A percentile compares a stretch with the other conserved stretches of the same genome.
These are phyloP conservation scores for Poterioochromonas sp. DNA, from an alignment of 352 stramenopile genomes.

Conservation along the genomic window DNA sequence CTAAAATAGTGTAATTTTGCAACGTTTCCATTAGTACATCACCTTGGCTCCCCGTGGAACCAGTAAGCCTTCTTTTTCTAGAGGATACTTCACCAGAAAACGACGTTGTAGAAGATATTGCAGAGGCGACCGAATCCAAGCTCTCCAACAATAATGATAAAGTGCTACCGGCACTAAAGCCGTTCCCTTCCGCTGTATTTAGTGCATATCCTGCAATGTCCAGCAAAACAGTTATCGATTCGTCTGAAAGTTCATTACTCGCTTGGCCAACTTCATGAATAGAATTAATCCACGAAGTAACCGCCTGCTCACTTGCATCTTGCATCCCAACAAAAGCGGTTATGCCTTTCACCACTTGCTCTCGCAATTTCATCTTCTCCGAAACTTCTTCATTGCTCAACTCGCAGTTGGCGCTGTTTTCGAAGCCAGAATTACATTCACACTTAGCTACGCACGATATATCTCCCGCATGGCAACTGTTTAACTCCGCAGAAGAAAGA, in stretches of 20 bases:
- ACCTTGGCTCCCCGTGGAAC: background rate
- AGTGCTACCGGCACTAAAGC: background rate
- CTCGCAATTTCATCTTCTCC: background rate
- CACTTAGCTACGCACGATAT: background rate
- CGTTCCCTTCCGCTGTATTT: background rate
- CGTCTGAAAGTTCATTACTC: background rate
- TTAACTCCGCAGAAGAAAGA: background rate
- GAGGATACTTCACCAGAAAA: background rate
- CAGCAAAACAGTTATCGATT: background rate
- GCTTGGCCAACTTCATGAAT: background rate
- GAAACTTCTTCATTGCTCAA: background rate
- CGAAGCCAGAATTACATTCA: background rate
- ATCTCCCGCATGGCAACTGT: background rate
- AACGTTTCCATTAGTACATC: background rate
- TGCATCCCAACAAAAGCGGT: background rate
- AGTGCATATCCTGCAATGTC: background rate
- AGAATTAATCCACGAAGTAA: background rate
- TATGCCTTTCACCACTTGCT: background rate
- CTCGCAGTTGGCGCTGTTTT: background rate
- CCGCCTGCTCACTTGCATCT: background rate
- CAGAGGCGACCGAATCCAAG: background rate
- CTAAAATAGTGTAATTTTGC: too few species aligned
- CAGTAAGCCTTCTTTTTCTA: background rate
- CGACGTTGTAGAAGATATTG: background rate
- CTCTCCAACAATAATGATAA: background rate